Evolutionary conservation across 1,284 basidiomycete species (phyloP).

Genomic region (Boletus smithii): DNA sequence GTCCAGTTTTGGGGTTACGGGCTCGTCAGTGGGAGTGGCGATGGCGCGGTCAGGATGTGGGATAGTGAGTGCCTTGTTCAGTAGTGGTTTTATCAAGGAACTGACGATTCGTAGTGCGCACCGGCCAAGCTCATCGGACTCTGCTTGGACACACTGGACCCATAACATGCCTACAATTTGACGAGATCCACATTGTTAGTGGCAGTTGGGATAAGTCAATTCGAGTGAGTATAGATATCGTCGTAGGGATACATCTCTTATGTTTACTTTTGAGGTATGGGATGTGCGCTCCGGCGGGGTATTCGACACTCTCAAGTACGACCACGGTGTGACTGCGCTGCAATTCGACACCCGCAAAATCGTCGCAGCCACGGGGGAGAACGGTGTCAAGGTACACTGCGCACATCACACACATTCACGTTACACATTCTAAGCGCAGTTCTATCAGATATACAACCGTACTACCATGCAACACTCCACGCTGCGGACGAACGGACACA

Average conservation of each 20-base stretch:
- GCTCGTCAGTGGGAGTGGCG: conserved; percentile 92
- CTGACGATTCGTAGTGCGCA: conserved; percentile 70
- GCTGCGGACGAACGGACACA: conserved; percentile 88
- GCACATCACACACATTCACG: neutral
- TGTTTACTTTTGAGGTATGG: conserved; percentile 69
- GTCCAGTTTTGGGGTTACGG: conserved; percentile 99
- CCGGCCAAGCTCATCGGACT: conserved; percentile 94
- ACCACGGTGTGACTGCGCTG: conserved; percentile 85
- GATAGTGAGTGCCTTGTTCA: conserved; percentile 69
- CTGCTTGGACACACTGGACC: conserved; percentile 92
- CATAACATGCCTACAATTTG: conserved; percentile 94
- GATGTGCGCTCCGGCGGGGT: conserved; percentile 90
- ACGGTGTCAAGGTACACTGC: conserved; percentile 76
- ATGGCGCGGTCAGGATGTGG: conserved; percentile 98
- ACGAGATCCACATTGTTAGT: conserved; percentile 90
- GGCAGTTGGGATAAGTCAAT: conserved; percentile 95
- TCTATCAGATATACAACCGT: conserved; percentile 84
- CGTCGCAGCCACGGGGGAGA: conserved; percentile 90
- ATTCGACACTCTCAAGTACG: conserved; percentile 88
- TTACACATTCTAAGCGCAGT: conserved; percentile 1
- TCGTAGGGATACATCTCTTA: conserved; percentile 3
- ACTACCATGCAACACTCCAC: conserved; percentile 88
- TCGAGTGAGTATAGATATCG: conserved; percentile 50
- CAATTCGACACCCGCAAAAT: conserved; percentile 97
- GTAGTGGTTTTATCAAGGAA: conserved; percentile 2